Base-by-base conservation (phyloP, 257 asterid genomes). In the Gynochthodes officinalis region DNA sequence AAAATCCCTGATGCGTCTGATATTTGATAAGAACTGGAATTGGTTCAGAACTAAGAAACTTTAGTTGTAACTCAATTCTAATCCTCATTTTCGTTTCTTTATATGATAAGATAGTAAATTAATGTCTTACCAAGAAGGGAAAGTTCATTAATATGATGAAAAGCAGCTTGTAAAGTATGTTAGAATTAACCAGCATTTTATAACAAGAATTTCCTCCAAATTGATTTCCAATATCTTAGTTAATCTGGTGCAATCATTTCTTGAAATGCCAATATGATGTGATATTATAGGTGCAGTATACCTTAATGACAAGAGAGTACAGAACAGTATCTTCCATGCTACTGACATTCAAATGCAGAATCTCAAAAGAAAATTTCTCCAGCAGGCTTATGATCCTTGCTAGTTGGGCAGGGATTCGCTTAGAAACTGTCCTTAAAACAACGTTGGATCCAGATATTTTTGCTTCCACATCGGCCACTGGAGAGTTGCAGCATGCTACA, bases 311-410 rank as follows among this genome's bases (percentile, higher is more conserved):
- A 75, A 94, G 91, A 69, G 97, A 89, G 88, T 87, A 84, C 3
- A 94, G 90, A n/a, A 91, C 96, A n/a, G 96, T 89, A 57, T 94
- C 98, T 43, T 91, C 97, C 96, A 94, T 91, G 89, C 89, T 91
- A 69, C 95, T 89, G 84, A 94, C 85, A 78, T 88, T 91, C 86
- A 91, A 80, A 79, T 88, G 97, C 74, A 91, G 96, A 64, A 91
- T 88, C 76, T 94, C 90, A 42, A 94, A 86, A 40, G 82, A 84
- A 69, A 86, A 88, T 30, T 75, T 85, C 88, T 91, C 96, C 82
- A 91, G 61, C n/a, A 88, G 85, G 30, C 40, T 68, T 78, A 95
- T 85, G 39, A 95, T 84, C 88, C 80, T 88, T 71, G 88, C 86
- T 15, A 88, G 69, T 74, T 95, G 98, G 0, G 95, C 96, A 0